Base-by-base conservation (phyloP, 139 green algal species). In the Chara braunii region DNA sequence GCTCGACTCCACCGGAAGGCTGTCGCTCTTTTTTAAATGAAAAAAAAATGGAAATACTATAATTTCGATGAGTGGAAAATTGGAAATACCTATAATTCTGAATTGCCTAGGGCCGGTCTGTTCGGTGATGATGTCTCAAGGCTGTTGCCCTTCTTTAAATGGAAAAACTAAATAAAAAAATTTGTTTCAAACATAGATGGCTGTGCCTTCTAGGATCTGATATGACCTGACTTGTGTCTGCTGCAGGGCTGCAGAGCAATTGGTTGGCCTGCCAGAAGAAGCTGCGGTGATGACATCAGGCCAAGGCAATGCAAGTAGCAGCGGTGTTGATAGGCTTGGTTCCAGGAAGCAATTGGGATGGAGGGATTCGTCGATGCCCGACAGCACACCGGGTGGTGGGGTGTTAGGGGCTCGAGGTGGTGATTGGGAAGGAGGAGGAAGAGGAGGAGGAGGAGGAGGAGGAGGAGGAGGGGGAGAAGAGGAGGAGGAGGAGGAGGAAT, bases 171-270 rank as follows among this genome's bases (percentile, higher is more conserved):
- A 18, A 48, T 48, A 48, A 48, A 48, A 18, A 18, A 26, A 26
- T 48, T 18, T 48, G 40, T 48, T 18, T 48, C 18, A 18, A 48
- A 48, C 40, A 48, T 48, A 26, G 40, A 18, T 26, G 40, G n/a
- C n/a, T n/a, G n/a, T n/a, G 18, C 18, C 40, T 26, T 48, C 40
- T 26, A 18, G 18, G 40, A 48, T 48, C 40, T 18, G 18, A 18
- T 48, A 18, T 18, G 18, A 26, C 40, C 40, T 48, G 18, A 48
- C 40, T 48, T 48, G 40, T 18, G 18, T 11, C 11, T 14, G 50
- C 12, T 26, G 11, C 64, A 73, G 64, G 64, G 64, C 64, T 5
- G 64, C 64, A 57, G 64, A 73, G 53, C 54, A 73, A 40, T 56
- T 70, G 3, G 60, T 73, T 3, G 64, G 64, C 35, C 54, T 73